phyloP scores from a whole-genome alignment of 139 green algal genomes.

The Tetradesmus lagerheimii region DNA sequence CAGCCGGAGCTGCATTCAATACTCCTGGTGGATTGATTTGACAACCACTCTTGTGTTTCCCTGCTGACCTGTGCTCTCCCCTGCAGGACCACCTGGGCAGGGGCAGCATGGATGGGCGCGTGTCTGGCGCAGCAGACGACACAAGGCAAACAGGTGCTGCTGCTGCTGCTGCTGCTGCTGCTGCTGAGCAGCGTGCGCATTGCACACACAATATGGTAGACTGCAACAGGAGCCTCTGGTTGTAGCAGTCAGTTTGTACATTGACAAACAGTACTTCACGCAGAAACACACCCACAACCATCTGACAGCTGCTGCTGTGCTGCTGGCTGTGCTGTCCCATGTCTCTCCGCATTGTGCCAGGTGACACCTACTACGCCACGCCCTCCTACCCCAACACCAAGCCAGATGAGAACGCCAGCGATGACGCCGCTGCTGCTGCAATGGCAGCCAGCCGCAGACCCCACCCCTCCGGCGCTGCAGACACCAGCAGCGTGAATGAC shows the following conservation, averaged over 20 bases:
- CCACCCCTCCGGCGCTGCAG: slow-evolving; percentile 7
- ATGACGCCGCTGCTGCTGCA: neutral
- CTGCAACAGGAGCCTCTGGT: no score
- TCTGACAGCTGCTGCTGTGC: no score
- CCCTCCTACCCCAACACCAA: neutral
- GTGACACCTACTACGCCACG: slow-evolving; percentile 23
- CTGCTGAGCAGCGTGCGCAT: neutral
- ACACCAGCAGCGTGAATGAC: slow-evolving; percentile 27
- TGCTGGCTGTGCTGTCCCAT: no score
- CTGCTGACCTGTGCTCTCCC: neutral
- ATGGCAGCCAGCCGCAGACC: neutral
- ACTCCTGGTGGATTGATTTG: no score
- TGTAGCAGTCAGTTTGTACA: no score
- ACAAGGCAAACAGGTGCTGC: slow-evolving; percentile 9
- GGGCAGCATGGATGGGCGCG: neutral
- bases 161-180: neutral
- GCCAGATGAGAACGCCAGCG: neutral
- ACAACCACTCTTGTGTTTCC: no score
- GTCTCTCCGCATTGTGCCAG: no score
- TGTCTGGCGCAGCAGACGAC: neutral
- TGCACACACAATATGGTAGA: neutral
- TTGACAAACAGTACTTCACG: no score
- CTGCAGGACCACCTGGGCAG: neutral
- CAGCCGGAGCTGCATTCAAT: no score
- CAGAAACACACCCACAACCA: no score